Base-by-base conservation (phyloP, 2,329 filamentous ascomycete species). In the Coniochaeta ligniaria region DNA sequence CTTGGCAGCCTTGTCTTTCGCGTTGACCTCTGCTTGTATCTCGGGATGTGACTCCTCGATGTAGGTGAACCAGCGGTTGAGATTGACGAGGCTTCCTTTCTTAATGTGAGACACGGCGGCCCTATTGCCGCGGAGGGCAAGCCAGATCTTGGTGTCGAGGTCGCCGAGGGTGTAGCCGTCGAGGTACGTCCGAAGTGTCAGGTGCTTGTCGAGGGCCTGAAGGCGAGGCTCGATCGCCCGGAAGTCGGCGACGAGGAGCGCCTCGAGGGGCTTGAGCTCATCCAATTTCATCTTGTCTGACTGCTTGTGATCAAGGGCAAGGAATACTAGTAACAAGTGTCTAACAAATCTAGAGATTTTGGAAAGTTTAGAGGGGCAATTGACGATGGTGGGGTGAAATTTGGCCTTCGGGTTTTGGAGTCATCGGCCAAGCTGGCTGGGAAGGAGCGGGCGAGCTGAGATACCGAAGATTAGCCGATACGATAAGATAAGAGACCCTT, bases 21-120 rank as follows among this genome's bases (percentile, higher is more conserved):
- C 79, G 70, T 92, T 91, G 66, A 91, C 80, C 61, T 89, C 88
- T 65, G 80, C 76, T 69, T 87, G 82, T 61, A 92, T 84, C 81
- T 92, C 91, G 17, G 89, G 89, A 74, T 93, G 90, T 41, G 83
- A 85, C 67, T 91, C 85, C 74, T 96, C 92, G 66, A 98, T 81
- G 73, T 89, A 96, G 68, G 80, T 83, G 76, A 93, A 96, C 94
- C 94, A 98, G 66, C 94, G 85, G 59, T 85, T 84, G 63, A 96
- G 75, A 74, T 95, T 96, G 62, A 83, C 79, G 66, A 94, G 85
- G 31, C 85, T 78, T 52, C 88, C 90, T 76, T 91, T 91, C 76
- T 91, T 90, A 68, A 96, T 82, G 67, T 90, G 91, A 4, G 90
- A 86, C 66, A 90, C 83, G 20, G 91, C 89, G n/a, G 92, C 90